These are phyloP conservation scores for Suillus paluster DNA, from an alignment of 768 basidiomycete species.

Conservation along the genomic window DNA sequence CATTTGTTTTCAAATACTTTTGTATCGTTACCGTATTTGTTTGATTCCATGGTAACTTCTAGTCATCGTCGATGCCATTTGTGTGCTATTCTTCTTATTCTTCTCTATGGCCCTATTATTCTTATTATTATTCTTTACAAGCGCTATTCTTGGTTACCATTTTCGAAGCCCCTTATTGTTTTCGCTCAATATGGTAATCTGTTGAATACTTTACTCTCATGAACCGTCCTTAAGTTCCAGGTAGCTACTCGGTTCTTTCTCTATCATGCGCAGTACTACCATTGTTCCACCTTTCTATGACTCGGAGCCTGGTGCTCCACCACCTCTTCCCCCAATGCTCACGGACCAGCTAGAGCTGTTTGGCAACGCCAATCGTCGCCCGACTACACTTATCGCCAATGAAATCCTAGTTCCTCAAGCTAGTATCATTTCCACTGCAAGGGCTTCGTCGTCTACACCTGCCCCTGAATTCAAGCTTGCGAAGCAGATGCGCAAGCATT, in stretches of 20 bases:
- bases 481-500: neutral
- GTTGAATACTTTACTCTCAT: neutral
- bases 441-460: neutral
- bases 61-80: too few relatives aligned
- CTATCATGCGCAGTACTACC: constrained; percentile 5
- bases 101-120: too few relatives aligned
- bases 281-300: constrained; percentile 11
- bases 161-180: neutral
- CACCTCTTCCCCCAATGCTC: neutral
- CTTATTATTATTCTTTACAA: too few relatives aligned
- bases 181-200: neutral
- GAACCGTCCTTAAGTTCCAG: neutral
- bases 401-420: constrained; percentile 1
- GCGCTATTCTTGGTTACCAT: neutral
- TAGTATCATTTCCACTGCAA: neutral
- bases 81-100: too few relatives aligned
- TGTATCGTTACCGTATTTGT: neutral
- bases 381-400: neutral
- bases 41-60: neutral
- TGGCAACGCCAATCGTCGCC: neutral
- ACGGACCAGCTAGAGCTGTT: constrained; percentile 9
- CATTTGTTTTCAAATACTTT: neutral
- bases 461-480: neutral
- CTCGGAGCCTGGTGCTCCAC: neutral
- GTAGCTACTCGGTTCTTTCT: neutral